phyloP scores from a whole-genome alignment of 768 basidiomycete genomes.

The Russula abietina region DNA sequence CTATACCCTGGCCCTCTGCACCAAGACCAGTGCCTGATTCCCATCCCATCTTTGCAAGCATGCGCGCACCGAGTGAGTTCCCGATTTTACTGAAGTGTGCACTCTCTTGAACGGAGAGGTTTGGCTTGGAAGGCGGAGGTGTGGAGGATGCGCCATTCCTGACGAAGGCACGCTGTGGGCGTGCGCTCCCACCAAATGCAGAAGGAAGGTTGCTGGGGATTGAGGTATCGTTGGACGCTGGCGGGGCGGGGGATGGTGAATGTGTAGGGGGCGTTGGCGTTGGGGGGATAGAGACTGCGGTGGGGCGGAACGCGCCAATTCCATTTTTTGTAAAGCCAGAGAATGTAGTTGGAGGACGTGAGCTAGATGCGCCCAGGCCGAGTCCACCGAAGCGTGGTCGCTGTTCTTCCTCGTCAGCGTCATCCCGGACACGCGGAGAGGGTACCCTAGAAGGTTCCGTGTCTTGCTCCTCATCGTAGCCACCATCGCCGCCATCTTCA shows the following conservation, averaged over 20 bases:
- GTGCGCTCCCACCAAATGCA: slow-evolving; percentile 36
- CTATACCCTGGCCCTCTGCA: slow-evolving; percentile 67
- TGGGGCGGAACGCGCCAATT: slow-evolving; percentile 36
- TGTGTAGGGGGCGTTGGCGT: slow-evolving; percentile 38
- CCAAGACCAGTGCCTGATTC: slow-evolving; percentile 76
- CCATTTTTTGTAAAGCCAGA: slow-evolving; percentile 39
- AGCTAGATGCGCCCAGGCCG: slow-evolving; percentile 34
- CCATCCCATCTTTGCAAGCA: slow-evolving; percentile 98
- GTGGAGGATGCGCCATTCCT: slow-evolving; percentile 42
- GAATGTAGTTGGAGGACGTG: slow-evolving; percentile 24
- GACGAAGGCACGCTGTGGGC: slow-evolving; percentile 47
- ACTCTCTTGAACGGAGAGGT: slow-evolving; percentile 58
- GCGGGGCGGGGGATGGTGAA: slow-evolving; percentile 38
- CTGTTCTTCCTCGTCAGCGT: slow-evolving; percentile 43
- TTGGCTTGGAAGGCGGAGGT: slow-evolving; percentile 40
- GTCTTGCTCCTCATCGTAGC: slow-evolving; percentile 37
- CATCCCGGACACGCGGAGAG: slow-evolving; percentile 50
- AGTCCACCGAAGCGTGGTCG: slow-evolving; percentile 44
- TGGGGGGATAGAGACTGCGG: slow-evolving; percentile 23
- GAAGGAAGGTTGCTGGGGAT: slow-evolving; percentile 35
- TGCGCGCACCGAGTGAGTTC: slow-evolving; percentile 75
- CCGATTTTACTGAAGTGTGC: slow-evolving; percentile 80
- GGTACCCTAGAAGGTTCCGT: slow-evolving; percentile 48
- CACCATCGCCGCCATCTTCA: slow-evolving; percentile 29
- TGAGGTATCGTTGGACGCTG: slow-evolving; percentile 30